Evolutionary conservation across 2,329 filamentous ascomycete species (phyloP), one percentile per base, ranked within the genome.

Genomic region (Xylariaceae sp.): DNA sequence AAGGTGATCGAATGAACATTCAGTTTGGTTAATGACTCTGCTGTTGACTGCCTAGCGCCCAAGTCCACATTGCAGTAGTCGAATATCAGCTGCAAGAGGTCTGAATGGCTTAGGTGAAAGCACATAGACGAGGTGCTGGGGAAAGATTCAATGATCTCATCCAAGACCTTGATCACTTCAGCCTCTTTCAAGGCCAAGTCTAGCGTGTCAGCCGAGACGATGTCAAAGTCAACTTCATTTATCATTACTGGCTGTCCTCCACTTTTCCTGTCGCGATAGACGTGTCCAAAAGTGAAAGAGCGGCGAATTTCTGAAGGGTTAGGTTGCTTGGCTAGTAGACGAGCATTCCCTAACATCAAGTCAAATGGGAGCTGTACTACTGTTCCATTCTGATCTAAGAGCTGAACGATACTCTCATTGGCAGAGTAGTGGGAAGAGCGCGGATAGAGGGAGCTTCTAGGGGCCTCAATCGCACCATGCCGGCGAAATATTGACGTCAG

Each of bases 201-300:
- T 4, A 92, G 73, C 1, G 88, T 87, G 62, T 92, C 87, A 37
- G 84, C 82, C 0, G 92, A 93, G n/a, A 96, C 82, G 55, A 99
- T 92, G 72, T 99, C 94, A 70, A 97, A 99, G 70, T 97, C 92
- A 2, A 95, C 92, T 68, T 97, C 94, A 8, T 90, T 88, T 68
- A 91, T 88, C 65, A 87, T 88, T 51, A 82, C 81, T 6, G 94
- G 94, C 62, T 96, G 89, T 2, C 91, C 89, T 6, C 91, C 92
- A 50, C 86, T 86, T 42, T 85, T 79, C 39, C 83, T 86, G 59
- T 95, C 89, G 33, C 94, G 84, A 68, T 91, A 97, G 1, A 97
- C 92, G 27, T 82, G 87, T 6, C 92, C 92, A 69, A 99, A 97
- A 0, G 89, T 85, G 70, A 91, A 96, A 0, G 89, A 90, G 60